These are phyloP conservation scores for Daldinia loculata DNA, from an alignment of 495 filamentous ascomycete genomes.

Conservation along the genomic window DNA sequence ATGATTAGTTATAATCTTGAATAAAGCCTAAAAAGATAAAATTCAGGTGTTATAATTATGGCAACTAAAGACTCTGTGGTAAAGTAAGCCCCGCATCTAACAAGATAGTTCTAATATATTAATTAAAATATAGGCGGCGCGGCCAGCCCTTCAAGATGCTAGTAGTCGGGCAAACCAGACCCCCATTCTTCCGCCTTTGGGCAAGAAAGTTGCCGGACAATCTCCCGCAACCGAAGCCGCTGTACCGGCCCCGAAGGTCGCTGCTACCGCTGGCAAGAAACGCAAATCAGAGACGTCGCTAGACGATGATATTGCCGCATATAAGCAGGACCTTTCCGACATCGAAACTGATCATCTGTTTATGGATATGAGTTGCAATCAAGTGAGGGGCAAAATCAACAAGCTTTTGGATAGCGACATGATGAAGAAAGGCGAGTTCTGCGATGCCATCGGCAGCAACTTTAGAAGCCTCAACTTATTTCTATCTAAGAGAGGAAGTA, in stretches of 20 bases:
- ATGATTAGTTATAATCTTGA: too few species aligned
- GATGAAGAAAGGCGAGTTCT: constrained; percentile 60
- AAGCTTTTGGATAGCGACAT: constrained; percentile 52
- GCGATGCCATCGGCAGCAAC: constrained; percentile 50
- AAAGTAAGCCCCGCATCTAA: neutral
- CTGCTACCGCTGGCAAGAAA: constrained; percentile 42
- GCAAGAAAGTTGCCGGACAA: constrained; percentile 3
- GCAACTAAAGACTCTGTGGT: constrained; percentile 2
- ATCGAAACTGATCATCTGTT: constrained; percentile 35
- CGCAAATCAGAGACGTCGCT: constrained; percentile 45
- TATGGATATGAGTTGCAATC: constrained; percentile 47
- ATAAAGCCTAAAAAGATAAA: too few species aligned
- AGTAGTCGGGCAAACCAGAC: constrained; percentile 17
- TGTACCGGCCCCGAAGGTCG: neutral
- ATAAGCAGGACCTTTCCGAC: constrained; percentile 36
- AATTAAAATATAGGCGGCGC: constrained; percentile 9
- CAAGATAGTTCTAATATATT: neutral
- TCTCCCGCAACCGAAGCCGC: neutral
- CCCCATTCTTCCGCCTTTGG: neutral
- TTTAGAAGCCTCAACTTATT: constrained; percentile 48
- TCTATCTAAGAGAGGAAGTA: constrained; percentile 47
- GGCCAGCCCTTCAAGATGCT: constrained; percentile 22
- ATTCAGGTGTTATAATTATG: neutral
- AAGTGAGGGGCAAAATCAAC: constrained; percentile 57
- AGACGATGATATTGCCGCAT: constrained; percentile 27